These are phyloP conservation scores for Amauroascus niger DNA, from an alignment of 2,329 filamentous ascomycete species.

Conservation along the genomic window DNA sequence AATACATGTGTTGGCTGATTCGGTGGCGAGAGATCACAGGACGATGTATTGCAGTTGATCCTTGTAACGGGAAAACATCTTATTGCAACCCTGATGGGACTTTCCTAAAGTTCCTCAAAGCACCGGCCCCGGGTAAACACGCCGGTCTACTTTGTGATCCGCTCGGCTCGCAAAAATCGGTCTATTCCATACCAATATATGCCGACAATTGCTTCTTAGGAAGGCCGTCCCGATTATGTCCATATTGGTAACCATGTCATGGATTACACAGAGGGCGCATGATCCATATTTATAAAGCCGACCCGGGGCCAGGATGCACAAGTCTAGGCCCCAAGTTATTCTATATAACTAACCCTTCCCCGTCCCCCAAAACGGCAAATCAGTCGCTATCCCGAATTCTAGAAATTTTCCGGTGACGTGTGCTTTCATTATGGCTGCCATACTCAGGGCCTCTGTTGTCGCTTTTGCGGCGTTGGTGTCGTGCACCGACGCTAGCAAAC, in stretches of 20 bases:
- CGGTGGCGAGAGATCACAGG: not conserved
- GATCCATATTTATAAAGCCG: not conserved
- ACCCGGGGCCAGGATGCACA: not conserved
- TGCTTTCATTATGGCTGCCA: not conserved
- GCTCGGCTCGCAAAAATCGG: not conserved
- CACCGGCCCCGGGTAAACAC: not conserved
- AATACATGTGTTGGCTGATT: not conserved
- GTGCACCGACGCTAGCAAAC: conserved; percentile 3
- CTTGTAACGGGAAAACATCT: not conserved
- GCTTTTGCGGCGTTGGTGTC: conserved; percentile 2
- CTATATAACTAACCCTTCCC: too few species aligned
- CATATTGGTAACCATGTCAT: not conserved
- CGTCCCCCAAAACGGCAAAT: not conserved
- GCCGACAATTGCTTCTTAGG: not conserved
- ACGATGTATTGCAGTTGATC: not conserved
- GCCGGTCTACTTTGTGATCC: not conserved
- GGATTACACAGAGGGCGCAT: not conserved
- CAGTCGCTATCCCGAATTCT: not conserved
- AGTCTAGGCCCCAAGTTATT: not conserved
- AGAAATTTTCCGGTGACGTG: not conserved
- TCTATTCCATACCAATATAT: not conserved
- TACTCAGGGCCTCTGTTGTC: not conserved
- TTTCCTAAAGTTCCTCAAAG: not conserved
- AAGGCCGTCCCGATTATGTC: not conserved
- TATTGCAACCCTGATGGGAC: conserved; percentile 3